These are phyloP conservation scores for Berkeleyomyces basicola DNA, from an alignment of 2,329 filamentous ascomycete species.

Conservation along the genomic window DNA sequence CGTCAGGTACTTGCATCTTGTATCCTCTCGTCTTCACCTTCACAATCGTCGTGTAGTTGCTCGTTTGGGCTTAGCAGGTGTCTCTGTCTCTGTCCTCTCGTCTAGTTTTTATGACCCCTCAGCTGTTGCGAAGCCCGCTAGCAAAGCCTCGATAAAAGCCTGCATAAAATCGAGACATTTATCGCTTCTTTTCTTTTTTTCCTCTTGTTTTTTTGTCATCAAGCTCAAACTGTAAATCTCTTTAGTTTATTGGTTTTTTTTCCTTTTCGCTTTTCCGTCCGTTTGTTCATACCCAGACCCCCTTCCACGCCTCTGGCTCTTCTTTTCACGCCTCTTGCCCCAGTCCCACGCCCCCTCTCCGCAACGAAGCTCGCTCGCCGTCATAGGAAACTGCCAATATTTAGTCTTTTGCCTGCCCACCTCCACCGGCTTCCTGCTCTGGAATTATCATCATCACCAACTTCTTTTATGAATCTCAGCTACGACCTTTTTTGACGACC, in stretches of 20 bases:
- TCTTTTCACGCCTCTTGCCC: neutral
- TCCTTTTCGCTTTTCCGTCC: neutral
- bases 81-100: constrained; percentile 7
- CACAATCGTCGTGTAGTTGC: neutral
- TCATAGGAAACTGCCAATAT: neutral
- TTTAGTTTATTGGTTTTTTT: neutral
- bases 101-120: constrained; percentile 4
- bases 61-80: constrained; percentile 7
- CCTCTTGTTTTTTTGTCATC: neutral
- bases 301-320: neutral
- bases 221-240: neutral
- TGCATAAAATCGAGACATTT: neutral
- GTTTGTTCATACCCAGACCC: neutral
- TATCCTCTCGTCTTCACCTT: neutral
- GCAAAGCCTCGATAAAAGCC: neutral
- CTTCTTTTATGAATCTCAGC: too few species aligned
- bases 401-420: neutral
- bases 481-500: neutral
- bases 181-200: neutral
- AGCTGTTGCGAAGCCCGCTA: neutral
- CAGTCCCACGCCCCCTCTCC: neutral
- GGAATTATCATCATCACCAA: neutral
- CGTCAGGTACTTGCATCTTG: neutral
- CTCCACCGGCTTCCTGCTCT: neutral
- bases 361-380: neutral